Percentiles rank a stretch among this genome's conserved stretches.
phyloP scores from a whole-genome alignment of 768 basidiomycete species.

The Tubosaeta sp. region DNA sequence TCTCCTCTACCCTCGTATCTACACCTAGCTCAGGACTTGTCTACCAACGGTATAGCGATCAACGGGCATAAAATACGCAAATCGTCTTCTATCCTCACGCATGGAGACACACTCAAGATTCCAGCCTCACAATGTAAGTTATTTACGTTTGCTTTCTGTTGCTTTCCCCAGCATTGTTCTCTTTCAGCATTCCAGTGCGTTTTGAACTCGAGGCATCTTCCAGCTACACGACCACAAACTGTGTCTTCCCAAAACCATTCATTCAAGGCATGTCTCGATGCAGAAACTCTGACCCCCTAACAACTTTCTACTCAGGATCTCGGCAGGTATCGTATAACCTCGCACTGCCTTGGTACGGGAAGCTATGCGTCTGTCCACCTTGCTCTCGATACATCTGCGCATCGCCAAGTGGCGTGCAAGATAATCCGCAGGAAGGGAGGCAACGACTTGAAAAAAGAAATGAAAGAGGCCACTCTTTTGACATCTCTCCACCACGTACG shows the following conservation, averaged over 20 bases:
- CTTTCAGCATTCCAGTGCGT: slow-evolving; percentile 61
- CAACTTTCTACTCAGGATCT: slow-evolving; percentile 41
- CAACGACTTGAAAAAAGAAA: slow-evolving; percentile 42
- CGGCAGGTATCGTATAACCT: slow-evolving; percentile 68
- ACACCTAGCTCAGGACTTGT: slow-evolving; percentile 52
- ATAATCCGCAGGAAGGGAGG: slow-evolving; percentile 63
- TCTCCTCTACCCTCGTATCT: background rate
- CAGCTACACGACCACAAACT: slow-evolving; percentile 52
- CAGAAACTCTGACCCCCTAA: background rate
- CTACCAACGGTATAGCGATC: slow-evolving; percentile 69
- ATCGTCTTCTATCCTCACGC: slow-evolving; percentile 66
- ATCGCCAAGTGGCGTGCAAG: slow-evolving; percentile 81
- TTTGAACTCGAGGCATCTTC: slow-evolving; percentile 50
- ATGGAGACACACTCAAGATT: slow-evolving; percentile 67
- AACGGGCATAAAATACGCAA: slow-evolving; percentile 69
- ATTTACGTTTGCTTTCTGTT: background rate
- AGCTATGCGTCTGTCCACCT: slow-evolving; percentile 82
- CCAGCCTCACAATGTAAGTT: slow-evolving; percentile 58
- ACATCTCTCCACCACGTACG: slow-evolving; percentile 68
- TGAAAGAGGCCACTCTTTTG: slow-evolving; percentile 77
- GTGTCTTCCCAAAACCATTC: slow-evolving; percentile 51
- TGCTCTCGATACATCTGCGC: slow-evolving; percentile 58
- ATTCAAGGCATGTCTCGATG: slow-evolving; percentile 43
- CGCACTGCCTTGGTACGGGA: slow-evolving; percentile 75
- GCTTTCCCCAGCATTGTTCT: background rate